Base-by-base conservation (phyloP, 495 filamentous ascomycete species). In the Bryoglossum gracile region DNA sequence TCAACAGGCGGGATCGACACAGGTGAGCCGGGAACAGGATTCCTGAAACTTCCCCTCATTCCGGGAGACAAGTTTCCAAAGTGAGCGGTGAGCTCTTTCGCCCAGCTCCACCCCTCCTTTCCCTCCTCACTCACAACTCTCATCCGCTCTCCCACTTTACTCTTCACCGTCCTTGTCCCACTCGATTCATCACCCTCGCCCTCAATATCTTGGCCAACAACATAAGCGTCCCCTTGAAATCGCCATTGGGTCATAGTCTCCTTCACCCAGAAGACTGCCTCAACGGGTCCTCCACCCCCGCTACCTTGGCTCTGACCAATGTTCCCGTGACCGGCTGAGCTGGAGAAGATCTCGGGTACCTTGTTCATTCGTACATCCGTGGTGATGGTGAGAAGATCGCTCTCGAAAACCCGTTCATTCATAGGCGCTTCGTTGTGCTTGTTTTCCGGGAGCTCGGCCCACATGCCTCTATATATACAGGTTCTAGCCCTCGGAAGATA, bases 321-420 rank as follows among this genome's bases (percentile, higher is more conserved):
- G 24, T 53, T 48, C 24, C 62, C 65, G 10, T 65, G 51, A 14
- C 69, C 68, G 4, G 59, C 23, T 39, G 62, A 62, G 18, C 61
- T 68, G 32, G 65, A 68, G 34, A 82, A 73, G 0, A 96, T 55
- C 62, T 96, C 82, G 2, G 64, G 64, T 2, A 82, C 69, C 69
- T 98, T 98, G 25, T 81, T 73, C 87, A 89, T 94, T 9, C 92
- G 74, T 8, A 76, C 74, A 62, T 98, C 92, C 0, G 90, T 94
- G 0, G 91, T 96, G 51, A 97, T 83, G 1, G 84, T 80, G 3
- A 82, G 71, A 49, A 87, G 65, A 54, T 97, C 89, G 44, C 77
- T 86, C 41, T 85, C 81, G 60, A 73, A 95, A 0, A 80, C 56
- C 8, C 56, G 50, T 8, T 83, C 80, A 62, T 97, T 96, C 33